Evolutionary conservation across 805 yeast genomes (phyloP).

Genomic region (Wickerhamiella parazyma): DNA sequence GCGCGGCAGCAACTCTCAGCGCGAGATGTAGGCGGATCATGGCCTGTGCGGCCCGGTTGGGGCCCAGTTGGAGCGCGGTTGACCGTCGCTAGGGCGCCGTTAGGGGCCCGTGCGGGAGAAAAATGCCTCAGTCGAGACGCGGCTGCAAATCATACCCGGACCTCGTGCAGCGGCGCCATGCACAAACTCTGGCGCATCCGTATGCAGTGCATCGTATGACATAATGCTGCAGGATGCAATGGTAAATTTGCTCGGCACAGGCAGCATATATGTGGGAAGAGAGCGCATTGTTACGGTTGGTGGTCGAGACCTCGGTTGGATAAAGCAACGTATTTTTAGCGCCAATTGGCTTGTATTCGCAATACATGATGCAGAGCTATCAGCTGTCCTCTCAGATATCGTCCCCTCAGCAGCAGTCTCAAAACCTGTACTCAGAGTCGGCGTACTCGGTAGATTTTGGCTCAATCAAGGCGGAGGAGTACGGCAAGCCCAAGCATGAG

Average conservation of each 20-base stretch:
- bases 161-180: too few relatives aligned
- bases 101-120: too few relatives aligned
- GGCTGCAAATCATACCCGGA: too few relatives aligned
- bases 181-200: not conserved
- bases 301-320: not conserved
- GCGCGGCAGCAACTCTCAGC: too few relatives aligned
- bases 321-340: not conserved
- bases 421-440: not conserved
- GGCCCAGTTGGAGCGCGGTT: too few relatives aligned
- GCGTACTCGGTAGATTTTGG: not conserved
- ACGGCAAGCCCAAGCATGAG: not conserved
- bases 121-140: too few relatives aligned
- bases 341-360: not conserved
- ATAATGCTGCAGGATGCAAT: conserved; percentile 2
- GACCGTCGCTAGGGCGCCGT: too few relatives aligned
- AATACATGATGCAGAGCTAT: not conserved
- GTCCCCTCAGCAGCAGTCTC: not conserved
- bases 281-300: not conserved
- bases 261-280: not conserved
- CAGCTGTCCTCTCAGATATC: not conserved
- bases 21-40: too few relatives aligned
- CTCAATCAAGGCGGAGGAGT: not conserved
- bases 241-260: conserved; percentile 5
- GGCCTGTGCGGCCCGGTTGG: too few relatives aligned
- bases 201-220: conserved; percentile 3